Base-by-base conservation (phyloP, 179 eudicot species). In the Gypsophila paniculata region DNA sequence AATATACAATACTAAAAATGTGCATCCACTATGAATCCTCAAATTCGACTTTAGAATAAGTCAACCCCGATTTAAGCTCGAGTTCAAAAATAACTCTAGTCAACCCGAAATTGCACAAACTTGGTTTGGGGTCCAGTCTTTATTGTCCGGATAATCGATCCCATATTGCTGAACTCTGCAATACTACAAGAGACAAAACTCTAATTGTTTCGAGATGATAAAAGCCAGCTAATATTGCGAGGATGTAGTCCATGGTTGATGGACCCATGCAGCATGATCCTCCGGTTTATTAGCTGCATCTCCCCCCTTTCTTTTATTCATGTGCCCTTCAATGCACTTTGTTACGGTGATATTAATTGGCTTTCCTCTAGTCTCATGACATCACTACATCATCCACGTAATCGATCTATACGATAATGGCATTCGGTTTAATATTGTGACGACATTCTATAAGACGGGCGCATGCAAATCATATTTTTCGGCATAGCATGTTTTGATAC, bases 231-330 rank as follows among this genome's bases (percentile, higher is more conserved):
- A 54, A 53, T n/a, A 8, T 53, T 36, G 12, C 10, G 39, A 22
- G n/a, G 3, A 68, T 18, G 58, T 29, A 29, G 34, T 29, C 34
- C 34, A 29, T 4, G 8, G 23, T 4, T 0, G 23, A 46, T 64
- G 58, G 76, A 57, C 71, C 71, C 76, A 74, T 39, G 23, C 23
- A 29, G 3, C 44, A 68, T 68, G 44, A 68, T 46, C 54, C 71
- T 52, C 19, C 1, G 21, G 17, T 9, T 4, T 36, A 7, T 55
- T 55, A 14, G 63, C 8, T 36, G n/a, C 21, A 8, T 14, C 66
- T n/a, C n/a, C 49, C 0, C 12, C 7, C 3, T 29, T 29, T 8
- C n/a, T n/a, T 64, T 6, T 36, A 38, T 29, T 2, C 52, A 57
- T 26, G 10, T 44, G 25, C 34, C 1, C 2, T 15, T 5, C 0